Base-by-base conservation (phyloP, 208 protist genomes). In the Trypanosoma avium region DNA sequence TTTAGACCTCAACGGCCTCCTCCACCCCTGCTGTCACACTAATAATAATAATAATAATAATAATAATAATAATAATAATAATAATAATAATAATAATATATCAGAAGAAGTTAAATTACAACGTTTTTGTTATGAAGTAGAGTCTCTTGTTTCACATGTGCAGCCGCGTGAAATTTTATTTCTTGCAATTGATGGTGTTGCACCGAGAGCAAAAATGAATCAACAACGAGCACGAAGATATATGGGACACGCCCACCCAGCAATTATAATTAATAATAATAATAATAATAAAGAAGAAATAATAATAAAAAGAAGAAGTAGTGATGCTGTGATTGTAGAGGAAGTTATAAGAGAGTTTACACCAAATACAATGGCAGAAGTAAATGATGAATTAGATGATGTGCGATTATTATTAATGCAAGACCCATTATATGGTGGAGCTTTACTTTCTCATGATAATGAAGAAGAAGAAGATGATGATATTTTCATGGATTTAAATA, bases 121-220 rank as follows among this genome's bases (percentile, higher is more conserved):
- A 22, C 56, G 86, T 21, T 82, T 97, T 27, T 99, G 98, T 70
- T 61, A 87, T 15, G 98, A 98, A 66, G 81, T 99, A 10, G 98
- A 99, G 58, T 65, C 80, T 5, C 58, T 99, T 5, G 97, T 99
- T 32, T 63, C 77, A 4, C 94, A 98, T 22, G 90, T 98, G 35
- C 65, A 84, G 30, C 99, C 99, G 17, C 62, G 80, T 24, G 95
- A 94, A 8, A 59, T 99, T 1, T 17, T 99, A 0, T 99, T 97
- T 84, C 94, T 99, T 73, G 92, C 89, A 1, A 73, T 90, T 45
- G 98, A 99, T 83, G 98, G 98, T 50, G 97, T 99, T 12, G 98
- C 98, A 5, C 98, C 98, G n/a, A 81, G 98, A 12, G 98, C 98
- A 6, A 99, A 99, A 70, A 98, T 99, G 96, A 99, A 99, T 64